These are phyloP conservation scores for Straminergon stramineum DNA, from an alignment of 225 moss, liverwort and hornwort species.

Conservation along the genomic window DNA sequence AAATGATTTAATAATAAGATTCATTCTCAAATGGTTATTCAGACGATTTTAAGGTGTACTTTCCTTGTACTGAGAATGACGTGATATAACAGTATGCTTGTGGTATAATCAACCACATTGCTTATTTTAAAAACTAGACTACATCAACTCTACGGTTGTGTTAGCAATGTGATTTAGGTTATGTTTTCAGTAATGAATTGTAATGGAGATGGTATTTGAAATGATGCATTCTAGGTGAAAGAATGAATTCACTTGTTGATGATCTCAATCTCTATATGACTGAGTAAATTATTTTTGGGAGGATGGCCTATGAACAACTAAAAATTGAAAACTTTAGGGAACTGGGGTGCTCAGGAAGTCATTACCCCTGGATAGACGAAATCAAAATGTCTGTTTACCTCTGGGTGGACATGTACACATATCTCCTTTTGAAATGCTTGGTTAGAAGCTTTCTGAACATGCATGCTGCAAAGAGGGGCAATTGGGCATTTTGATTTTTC, in stretches of 20 bases:
- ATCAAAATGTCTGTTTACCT: too few relatives aligned
- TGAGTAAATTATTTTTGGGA: neutral
- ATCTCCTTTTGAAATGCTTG: too few relatives aligned
- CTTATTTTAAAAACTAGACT: neutral
- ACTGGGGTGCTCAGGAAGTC: too few relatives aligned
- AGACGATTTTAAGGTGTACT: neutral
- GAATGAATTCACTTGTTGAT: neutral
- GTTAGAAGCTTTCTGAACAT: too few relatives aligned
- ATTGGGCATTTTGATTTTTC: too few relatives aligned
- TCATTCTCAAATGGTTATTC: neutral
- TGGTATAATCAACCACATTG: neutral
- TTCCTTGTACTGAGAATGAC: neutral
- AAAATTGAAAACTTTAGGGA: too few relatives aligned
- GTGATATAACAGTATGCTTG: too few relatives aligned
- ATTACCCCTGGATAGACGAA: too few relatives aligned
- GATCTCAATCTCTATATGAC: neutral
- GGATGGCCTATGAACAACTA: neutral
- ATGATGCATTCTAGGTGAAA: neutral
- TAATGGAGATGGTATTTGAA: neutral
- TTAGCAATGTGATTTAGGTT: neutral
- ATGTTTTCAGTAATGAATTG: neutral
- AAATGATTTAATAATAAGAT: too few relatives aligned
- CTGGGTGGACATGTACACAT: too few relatives aligned
- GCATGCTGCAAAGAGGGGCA: too few relatives aligned
- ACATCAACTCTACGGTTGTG: neutral